Base-by-base conservation (phyloP, 2,329 filamentous ascomycete species). In the Alternaria sp. region DNA sequence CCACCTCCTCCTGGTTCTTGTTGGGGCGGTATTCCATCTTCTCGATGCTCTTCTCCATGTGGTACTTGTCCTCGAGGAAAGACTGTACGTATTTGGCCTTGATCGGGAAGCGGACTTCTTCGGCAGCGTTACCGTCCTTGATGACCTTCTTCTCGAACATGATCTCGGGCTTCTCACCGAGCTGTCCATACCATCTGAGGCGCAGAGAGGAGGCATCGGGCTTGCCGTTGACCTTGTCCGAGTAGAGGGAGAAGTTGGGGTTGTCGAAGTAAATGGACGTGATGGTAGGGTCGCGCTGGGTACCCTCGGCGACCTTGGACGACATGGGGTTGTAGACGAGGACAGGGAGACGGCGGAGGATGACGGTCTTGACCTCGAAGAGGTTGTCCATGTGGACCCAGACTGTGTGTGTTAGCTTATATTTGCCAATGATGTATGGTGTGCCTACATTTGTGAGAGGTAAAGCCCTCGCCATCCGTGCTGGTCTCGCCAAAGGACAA, bases 221-320 rank as follows among this genome's bases (percentile, higher is more conserved):
- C 64, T 90, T 85, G 66, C 90, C 88, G 64, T 91, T 90, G 21
- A 97, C 89, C 82, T 98, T 98, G 73, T 91, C 88, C 13, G 88
- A 88, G 81, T 98, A 99, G 10, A 98, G 86, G 13, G 91, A 87
- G 79, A 99, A 98, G 69, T 90, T 89, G 44, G 88, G 85, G 77
- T 90, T 97, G 80, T 99, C 96, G 75, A 98, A 97, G 82, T 99
- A 99, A 43, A 99, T 88, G 25, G 95, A 97, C 15, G 94, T 98
- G 69, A 98, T 92, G 54, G 92, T 92, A 6, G 96, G 96, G 74
- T 98, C 95, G 50, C 85, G 84, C 69, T 93, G 88, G 64, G 87
- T 89, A 49, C 89, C 89, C 73, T 97, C 93, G 46, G 92, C 87
- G 70, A 96, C 87, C 81, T 95, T 96, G 30, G 93, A 89, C 1